Evolutionary conservation across 2,329 filamentous ascomycete genomes (phyloP), one percentile per base, ranked within the genome.

Genomic region (Purpureocillium lavendulum): DNA sequence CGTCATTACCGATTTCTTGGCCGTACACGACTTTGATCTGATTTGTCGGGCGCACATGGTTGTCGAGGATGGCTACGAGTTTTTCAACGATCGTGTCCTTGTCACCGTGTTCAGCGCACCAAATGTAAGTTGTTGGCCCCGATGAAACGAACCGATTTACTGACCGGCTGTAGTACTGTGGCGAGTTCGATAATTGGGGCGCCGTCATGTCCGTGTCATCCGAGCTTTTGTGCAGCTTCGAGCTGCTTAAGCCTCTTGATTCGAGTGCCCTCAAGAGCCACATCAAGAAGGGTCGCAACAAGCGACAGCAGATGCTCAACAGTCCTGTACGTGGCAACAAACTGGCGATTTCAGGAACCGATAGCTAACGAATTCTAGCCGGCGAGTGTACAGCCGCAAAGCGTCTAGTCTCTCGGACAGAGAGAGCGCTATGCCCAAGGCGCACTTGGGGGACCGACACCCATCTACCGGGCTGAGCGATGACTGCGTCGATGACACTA

Each of bases 31-130:
- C 63, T 97, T 98, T 59, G 92, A 98, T 61, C 70, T 98, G 37
- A 90, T 98, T 38, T 98, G 92, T 60, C 82, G 92, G 49, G 92
- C 92, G 36, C 92, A 98, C 66, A 97, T 97, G 92, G 92, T 98
- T 38, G 92, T 98, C 16, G 92, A 98, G 62, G 92, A 98, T 58
- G 92, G 92, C 10, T 98, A 98, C 63, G 92, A 98, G 56, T 98
- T 98, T 63, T 98, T 97, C 62, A 94, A 86, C 45, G 92, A 98
- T 59, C 77, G 92, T 42, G 84, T 96, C 34, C 64, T 98, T 43
- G 92, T 98, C 34, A 98, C 92, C 2, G 90, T 98, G 1, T 98
- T 98, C 60, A 96, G 88, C 47, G 92, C 92, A 36, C 92, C 92
- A 18, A 98, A 98, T 56, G 88, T 94, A 70, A 75, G 87, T 75